Base-by-base conservation (phyloP, 106 monocot genomes). In the Ottelia alismoides region DNA sequence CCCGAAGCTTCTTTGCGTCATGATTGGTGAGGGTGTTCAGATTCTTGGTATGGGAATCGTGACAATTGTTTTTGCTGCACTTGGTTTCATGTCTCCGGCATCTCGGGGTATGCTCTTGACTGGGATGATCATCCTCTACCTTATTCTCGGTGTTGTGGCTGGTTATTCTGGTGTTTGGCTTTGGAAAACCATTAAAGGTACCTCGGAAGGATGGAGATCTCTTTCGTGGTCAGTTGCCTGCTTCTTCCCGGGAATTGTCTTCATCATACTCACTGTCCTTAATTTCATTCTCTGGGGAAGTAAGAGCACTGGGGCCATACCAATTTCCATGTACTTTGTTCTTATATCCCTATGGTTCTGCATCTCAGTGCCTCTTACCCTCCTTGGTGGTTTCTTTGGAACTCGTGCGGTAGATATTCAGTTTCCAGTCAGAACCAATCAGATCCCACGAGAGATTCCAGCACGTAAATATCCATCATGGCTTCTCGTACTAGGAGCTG, bases 21-120 rank as follows among this genome's bases (percentile, higher is more conserved):
- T 81, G 81, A 30, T 81, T 44, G 81, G 76, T 22, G 68, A 81
- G 47, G 81, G 81, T 9, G 72, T 81, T 67, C 81, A 81, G 60
- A 76, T 81, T 29, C 28, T 62, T n/a, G 68, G 71, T 22, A 76
- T 72, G 72, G 76, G 55, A 17, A 62, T 72, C 1, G 76, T 72
- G 6, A 81, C 81, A 3, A 76, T 76, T 20, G 53, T 72, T 2
- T 81, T 81, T 57, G 68, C 81, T 14, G 71, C 72, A 12, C 27
- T 81, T 6, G 81, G 81, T 24, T 60, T 76, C 61, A 60, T 81
- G 64, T 81, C 81, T 22, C 81, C 76, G 14, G 76, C 68, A 7
- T 76, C 81, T 0, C 68, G 72, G 22, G 72, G 76, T 22, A 72
- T 69, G 72, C 70, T 81, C 29, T 47, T 81, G 49, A 81, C 76